Evolutionary conservation across 768 basidiomycete species (phyloP), one percentile per base, ranked within the genome.

Genomic region (Lactifluus pinguis): DNA sequence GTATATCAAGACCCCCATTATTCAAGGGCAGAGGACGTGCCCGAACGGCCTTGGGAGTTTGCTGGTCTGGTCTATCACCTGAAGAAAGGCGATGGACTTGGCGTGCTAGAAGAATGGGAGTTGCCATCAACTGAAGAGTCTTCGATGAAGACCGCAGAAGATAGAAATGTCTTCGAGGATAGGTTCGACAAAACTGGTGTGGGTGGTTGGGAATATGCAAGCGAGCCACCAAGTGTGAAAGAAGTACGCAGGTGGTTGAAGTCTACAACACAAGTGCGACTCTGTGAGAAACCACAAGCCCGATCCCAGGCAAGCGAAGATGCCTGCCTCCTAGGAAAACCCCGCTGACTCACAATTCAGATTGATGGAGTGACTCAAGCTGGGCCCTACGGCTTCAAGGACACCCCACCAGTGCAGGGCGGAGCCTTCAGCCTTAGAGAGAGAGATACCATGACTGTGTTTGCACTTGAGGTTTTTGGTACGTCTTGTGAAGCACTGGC

Each of bases 381-480:
- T 14, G 87, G 88, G 61, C 75, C 79, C 3, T 87, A 83, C 70
- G 89, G 87, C 0, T 75, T 86, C 69, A 83, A 84, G 63, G 79
- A 79, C 30, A 81, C 83, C 1, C 82, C 82, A 1, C 71, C 71
- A 32, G 76, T 71, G 25, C 75, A 74, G 44, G 57, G 57, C 49
- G 63, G 69, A 69, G 2, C 71, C 70, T 32, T 74, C 73, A 42
- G 80, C 3, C 21, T 51, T 25, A 57, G 92, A 29, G 84, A 83
- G 69, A 81, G 77, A 57, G 83, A 87, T 64, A 77, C 79, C 64
- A 91, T 98, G 88, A 82, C 86, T 0, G 74, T 92, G 8, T 71
- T 98, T 42, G 84, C 89, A 1, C 69, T 98, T 47, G 97, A 99
- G 71, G 73, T 94, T 2, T 92, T 95, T 66, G 89, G 95, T 91